Evolutionary conservation across 352 stramenopile species (phyloP).

Genomic region (Phytophthora tentaculata): DNA sequence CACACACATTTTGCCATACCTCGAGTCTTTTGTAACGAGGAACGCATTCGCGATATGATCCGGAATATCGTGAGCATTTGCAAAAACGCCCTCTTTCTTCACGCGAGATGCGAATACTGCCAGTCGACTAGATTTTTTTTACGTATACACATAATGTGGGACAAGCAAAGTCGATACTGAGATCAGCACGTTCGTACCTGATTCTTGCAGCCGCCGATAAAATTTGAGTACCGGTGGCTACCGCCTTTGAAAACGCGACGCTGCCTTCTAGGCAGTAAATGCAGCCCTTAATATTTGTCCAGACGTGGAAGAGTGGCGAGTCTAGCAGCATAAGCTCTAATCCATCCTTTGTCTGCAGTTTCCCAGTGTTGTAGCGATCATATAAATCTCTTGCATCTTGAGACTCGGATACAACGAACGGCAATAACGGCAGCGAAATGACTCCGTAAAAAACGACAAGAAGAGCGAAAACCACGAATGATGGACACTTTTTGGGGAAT

Average conservation of each 20-base stretch:
- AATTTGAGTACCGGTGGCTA: constrained; percentile 68
- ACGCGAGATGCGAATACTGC: constrained; percentile 53
- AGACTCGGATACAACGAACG: constrained; percentile 61
- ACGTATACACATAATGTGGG: constrained; percentile 5
- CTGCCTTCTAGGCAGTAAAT: constrained; percentile 78
- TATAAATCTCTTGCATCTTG: constrained; percentile 47
- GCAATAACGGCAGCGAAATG: constrained; percentile 59
- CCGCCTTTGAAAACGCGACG: constrained; percentile 62
- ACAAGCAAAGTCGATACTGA: neutral
- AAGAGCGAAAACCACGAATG: constrained; percentile 55
- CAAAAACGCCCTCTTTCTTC: constrained; percentile 54
- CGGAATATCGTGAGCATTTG: constrained; percentile 63
- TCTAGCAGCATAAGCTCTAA: constrained; percentile 73
- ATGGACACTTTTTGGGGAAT: constrained; percentile 69
- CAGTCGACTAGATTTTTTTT: constrained; percentile 41
- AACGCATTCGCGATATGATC: constrained; percentile 65
- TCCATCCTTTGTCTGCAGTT: constrained; percentile 59
- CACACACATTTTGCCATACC: constrained; percentile 38
- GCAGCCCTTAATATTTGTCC: constrained; percentile 73
- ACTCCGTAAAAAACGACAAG: constrained; percentile 62
- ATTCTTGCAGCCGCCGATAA: constrained; percentile 55
- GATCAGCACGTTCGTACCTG: constrained; percentile 33
- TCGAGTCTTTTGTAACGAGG: constrained; percentile 62
- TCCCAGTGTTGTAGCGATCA: constrained; percentile 31
- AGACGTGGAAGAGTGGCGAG: constrained; percentile 74